Evolutionary conservation across 2,329 filamentous ascomycete genomes (phyloP).

Genomic region (Waltergamsia citrina): DNA sequence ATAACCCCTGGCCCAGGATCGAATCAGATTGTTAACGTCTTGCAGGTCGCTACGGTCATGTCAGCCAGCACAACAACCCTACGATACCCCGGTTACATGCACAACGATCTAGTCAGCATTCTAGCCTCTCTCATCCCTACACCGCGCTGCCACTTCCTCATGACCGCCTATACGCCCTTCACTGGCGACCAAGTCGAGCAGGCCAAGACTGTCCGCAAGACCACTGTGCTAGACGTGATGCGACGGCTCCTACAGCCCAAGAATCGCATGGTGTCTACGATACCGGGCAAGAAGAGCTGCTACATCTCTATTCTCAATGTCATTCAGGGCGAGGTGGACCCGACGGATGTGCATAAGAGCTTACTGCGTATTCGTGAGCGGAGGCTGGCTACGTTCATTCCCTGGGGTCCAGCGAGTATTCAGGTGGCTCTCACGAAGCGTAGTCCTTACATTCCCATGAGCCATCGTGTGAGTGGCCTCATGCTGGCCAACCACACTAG

Average conservation of each 20-base stretch:
- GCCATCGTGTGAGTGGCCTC: slow-evolving; percentile 86
- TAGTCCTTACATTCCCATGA: slow-evolving; percentile 90
- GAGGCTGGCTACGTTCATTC: slow-evolving; percentile 89
- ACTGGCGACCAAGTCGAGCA: slow-evolving; percentile 94
- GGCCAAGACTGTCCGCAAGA: slow-evolving; percentile 95
- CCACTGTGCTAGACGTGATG: slow-evolving; percentile 97
- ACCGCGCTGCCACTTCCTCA: slow-evolving; percentile 93
- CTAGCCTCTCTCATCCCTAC: slow-evolving; percentile 93
- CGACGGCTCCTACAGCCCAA: slow-evolving; percentile 89
- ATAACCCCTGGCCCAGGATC: too few species aligned
- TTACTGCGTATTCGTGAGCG: slow-evolving; percentile 91
- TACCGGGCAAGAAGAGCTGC: slow-evolving; percentile 92
- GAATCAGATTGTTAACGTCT: too few species aligned
- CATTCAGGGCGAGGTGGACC: slow-evolving; percentile 96
- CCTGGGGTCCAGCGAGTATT: slow-evolving; percentile 96
- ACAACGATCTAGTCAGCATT: slow-evolving; percentile 97
- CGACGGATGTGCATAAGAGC: slow-evolving; percentile 97
- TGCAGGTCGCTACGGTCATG: slow-evolving; percentile 87
- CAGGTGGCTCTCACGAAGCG: slow-evolving; percentile 95
- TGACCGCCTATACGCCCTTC: slow-evolving; percentile 97
- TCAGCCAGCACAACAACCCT: slow-evolving; percentile 94
- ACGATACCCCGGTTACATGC: slow-evolving; percentile 97
- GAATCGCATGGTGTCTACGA: slow-evolving; percentile 97
- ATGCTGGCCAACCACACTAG: slow-evolving; percentile 99
- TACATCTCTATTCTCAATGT: slow-evolving; percentile 99